Evolutionary conservation across 495 filamentous ascomycete genomes (phyloP), one percentile per base, ranked within the genome.

Genomic region (Penicillium lividum): DNA sequence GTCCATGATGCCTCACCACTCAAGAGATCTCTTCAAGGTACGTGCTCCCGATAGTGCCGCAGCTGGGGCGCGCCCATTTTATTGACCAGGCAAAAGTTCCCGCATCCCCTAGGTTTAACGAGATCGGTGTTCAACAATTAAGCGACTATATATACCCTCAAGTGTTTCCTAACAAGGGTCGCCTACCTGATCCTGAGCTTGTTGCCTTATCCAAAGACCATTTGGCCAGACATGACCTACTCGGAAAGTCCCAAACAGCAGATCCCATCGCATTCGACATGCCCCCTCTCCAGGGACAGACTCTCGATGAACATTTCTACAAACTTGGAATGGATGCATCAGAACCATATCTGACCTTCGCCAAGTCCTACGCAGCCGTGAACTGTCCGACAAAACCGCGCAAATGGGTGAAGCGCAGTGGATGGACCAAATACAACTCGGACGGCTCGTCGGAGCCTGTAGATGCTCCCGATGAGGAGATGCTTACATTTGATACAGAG

Each of bases 401-500:
- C 46, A 84, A 85, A 77, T 98, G 93, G 93, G 73, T 83, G n/a
- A 82, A 73, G 62, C 79, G 77, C 63, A 91, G 89, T 63, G 95
- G 94, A 11, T 99, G 94, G 94, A 97, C 93, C 1, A 96, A 91
- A 73, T 99, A 99, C 69, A 75, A 87, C 57, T 49, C 67, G 7
- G 89, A 96, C 72, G 92, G 91, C 11, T 81, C 77, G 7, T 79
- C 77, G 47, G 88, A 93, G 63, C 70, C 78, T 0, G 86, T 96
- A 16, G 86, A 88, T 58, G 84, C 84, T 8, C 94, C 94, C 0
- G 75, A 91, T 42, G 92, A 92, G 61, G 73, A 86, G 25, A 86
- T 91, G 83, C 73, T 99, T 42, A 90, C 87, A 30, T 99, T 99
- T 68, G 94, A 99, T 72, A 94, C 92, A 11, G 94, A 99, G 73